phyloP scores from a whole-genome alignment of 1,139 yeast species.

The Hansenula sp. region DNA sequence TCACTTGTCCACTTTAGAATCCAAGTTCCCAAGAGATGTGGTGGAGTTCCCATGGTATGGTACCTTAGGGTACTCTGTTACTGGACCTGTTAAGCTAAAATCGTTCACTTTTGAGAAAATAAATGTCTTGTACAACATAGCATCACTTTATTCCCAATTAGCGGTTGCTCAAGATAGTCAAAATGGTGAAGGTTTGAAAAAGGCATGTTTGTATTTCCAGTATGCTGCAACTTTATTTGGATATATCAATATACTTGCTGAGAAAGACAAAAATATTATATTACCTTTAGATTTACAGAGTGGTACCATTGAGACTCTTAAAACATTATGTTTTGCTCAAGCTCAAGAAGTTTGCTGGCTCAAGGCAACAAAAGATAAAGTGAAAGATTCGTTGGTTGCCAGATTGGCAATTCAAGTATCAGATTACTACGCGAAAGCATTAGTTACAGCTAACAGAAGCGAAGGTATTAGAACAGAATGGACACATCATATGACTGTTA shows the following conservation, averaged over 20 bases:
- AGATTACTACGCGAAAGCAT: slow-evolving; percentile 47
- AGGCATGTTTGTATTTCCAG: slow-evolving; percentile 62
- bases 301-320: slow-evolving; percentile 38
- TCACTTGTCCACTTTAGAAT: slow-evolving; percentile 28
- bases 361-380: slow-evolving; percentile 52
- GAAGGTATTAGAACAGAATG: slow-evolving; percentile 57
- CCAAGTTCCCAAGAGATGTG: slow-evolving; percentile 41
- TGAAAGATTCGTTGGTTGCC: slow-evolving; percentile 60
- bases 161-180: slow-evolving; percentile 42
- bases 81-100: slow-evolving; percentile 38
- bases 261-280: slow-evolving; percentile 20
- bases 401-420: slow-evolving; percentile 63
- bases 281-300: slow-evolving; percentile 41
- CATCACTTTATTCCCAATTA: slow-evolving; percentile 54
- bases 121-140: slow-evolving; percentile 67
- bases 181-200: slow-evolving; percentile 53
- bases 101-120: slow-evolving; percentile 55
- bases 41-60: slow-evolving; percentile 69
- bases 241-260: slow-evolving; percentile 26
- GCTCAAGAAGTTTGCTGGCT: slow-evolving; percentile 89
- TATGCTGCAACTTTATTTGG: slow-evolving; percentile 67
- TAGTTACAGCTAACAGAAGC: slow-evolving; percentile 40
- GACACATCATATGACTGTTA: slow-evolving; percentile 56
- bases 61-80: slow-evolving; percentile 52
- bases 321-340: slow-evolving; percentile 64